phyloP scores from a whole-genome alignment of 345 rosid genomes.

The Salix koriyanagi region DNA sequence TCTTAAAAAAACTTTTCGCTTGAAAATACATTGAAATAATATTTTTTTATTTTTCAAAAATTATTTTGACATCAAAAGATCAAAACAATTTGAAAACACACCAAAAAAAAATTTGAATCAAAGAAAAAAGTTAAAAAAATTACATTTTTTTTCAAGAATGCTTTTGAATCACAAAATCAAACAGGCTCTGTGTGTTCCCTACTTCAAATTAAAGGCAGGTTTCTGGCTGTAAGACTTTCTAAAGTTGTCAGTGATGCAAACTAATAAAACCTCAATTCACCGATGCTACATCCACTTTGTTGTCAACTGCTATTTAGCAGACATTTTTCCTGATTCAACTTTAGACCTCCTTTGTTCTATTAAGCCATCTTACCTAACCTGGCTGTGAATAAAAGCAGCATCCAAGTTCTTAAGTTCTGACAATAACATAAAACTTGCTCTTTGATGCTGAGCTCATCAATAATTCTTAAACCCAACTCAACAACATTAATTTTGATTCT shows the following conservation, averaged over 20 bases:
- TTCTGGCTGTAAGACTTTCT: not conserved
- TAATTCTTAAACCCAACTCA: not conserved
- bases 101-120: too few species aligned
- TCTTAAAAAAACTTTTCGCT: too few species aligned
- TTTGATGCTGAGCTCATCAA: not conserved
- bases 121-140: too few species aligned
- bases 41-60: too few species aligned
- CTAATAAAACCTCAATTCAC: not conserved
- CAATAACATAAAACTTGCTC: not conserved
- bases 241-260: not conserved
- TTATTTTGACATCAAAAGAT: too few species aligned
- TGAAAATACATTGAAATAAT: too few species aligned
- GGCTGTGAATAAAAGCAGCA: not conserved
- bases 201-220: not conserved
- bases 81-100: too few species aligned
- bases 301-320: not conserved
- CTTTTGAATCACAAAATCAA: too few species aligned
- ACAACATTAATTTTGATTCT: not conserved
- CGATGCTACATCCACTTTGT: not conserved
- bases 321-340: not conserved
- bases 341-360: not conserved
- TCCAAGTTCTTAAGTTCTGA: not conserved
- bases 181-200: not conserved
- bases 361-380: not conserved
- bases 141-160: too few species aligned